phyloP scores from a whole-genome alignment of 148 eudicot species.

The Arctostaphylos glauca region DNA sequence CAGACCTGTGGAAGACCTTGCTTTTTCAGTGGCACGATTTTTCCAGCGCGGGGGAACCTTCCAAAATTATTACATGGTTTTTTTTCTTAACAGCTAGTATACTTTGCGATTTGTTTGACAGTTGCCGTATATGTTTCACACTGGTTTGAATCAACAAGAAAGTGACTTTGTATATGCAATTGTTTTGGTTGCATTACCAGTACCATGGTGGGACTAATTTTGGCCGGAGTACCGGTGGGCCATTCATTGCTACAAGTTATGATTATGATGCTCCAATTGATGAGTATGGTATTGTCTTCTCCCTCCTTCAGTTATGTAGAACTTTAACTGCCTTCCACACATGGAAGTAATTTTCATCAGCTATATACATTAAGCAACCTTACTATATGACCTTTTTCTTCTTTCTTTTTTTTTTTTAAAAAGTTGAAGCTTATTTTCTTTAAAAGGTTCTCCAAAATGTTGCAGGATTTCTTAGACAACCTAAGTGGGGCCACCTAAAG shows the following conservation, averaged over 20 bases:
- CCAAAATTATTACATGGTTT: constrained; percentile 97
- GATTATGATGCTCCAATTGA: constrained; percentile 98
- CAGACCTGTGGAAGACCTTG: constrained; percentile 89
- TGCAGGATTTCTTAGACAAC: constrained; percentile 65
- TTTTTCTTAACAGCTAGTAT: background rate
- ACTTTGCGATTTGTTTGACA: background rate
- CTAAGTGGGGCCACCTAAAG: constrained; percentile 92
- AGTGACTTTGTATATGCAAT: background rate
- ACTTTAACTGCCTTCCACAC: background rate
- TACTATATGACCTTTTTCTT: too few species aligned
- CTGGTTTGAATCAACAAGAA: background rate
- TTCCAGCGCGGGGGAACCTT: constrained; percentile 92
- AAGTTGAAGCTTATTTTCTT: background rate
- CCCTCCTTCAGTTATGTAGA: background rate
- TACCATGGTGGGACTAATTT: constrained; percentile 99
- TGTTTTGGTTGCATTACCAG: constrained; percentile 36
- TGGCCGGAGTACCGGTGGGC: constrained; percentile 81
- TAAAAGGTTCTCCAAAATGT: background rate
- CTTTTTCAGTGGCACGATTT: constrained; percentile 90
- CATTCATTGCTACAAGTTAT: constrained; percentile 79
- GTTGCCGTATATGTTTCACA: background rate
- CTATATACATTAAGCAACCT: background rate
- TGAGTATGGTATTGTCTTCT: constrained; percentile 74
- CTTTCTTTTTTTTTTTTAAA: background rate
- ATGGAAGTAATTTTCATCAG: background rate